These are phyloP conservation scores for Teunomyces lycoperdinae DNA, from an alignment of 805 yeast genomes.

Conservation along the genomic window DNA sequence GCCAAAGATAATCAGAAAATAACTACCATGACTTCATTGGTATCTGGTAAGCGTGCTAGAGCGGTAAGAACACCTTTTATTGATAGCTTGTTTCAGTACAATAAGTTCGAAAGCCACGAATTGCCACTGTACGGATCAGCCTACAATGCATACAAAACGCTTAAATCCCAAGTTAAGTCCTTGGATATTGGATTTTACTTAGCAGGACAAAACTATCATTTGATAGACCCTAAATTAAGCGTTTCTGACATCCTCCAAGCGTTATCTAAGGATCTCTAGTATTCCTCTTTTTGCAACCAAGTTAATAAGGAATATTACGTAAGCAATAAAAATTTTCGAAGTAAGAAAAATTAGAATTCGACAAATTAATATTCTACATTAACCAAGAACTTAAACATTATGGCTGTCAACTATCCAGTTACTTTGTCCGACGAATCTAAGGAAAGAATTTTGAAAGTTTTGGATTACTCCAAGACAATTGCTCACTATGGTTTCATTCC, in stretches of 20 bases:
- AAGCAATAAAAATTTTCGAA: conserved; percentile 4
- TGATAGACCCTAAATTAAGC: conserved; percentile 16
- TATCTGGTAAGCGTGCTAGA: conserved; percentile 41
- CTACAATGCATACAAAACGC: conserved; percentile 30
- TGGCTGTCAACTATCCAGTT: conserved; percentile 21
- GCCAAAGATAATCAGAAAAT: conserved; percentile 4
- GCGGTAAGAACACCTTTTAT: conserved; percentile 36
- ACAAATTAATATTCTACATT: neutral
- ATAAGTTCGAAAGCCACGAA: conserved; percentile 2
- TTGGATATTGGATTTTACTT: conserved; percentile 28
- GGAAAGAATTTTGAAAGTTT: conserved; percentile 84
- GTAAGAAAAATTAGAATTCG: neutral
- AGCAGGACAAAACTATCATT: conserved; percentile 33
- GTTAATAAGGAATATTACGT: neutral
- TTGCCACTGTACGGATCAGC: conserved; percentile 37
- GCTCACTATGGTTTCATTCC: conserved; percentile 98
- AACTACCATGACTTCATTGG: conserved; percentile 32
- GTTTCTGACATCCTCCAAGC: conserved; percentile 23
- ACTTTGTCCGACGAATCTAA: conserved; percentile 48
- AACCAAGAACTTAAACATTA: neutral
- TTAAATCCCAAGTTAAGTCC: conserved; percentile 12
- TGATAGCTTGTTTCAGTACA: conserved; percentile 12
- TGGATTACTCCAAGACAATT: conserved; percentile 79
- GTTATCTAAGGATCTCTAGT: conserved; percentile 17
- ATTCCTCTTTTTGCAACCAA: neutral